phyloP scores from a whole-genome alignment of 345 rosid genomes.

The Psidium guajava region DNA sequence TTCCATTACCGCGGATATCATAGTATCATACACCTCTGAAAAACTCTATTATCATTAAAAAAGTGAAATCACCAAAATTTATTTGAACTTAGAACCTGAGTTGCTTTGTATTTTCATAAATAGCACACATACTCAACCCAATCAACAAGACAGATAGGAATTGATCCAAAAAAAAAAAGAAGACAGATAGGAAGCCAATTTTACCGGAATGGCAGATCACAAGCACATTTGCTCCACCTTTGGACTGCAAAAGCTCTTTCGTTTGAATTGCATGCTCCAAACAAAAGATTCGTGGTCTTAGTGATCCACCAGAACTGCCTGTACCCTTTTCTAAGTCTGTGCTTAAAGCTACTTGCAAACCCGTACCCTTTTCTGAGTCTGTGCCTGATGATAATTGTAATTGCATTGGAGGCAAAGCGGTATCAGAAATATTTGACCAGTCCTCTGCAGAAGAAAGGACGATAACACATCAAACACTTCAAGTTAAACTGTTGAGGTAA shows the following conservation, averaged over 20 bases:
- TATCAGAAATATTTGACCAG: neutral
- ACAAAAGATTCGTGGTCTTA: constrained; percentile 91
- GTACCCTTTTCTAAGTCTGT: constrained; percentile 21
- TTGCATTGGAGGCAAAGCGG: constrained; percentile 17
- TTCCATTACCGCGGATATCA: neutral
- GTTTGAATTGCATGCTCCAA: constrained; percentile 83
- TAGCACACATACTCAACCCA: neutral
- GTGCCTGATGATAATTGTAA: constrained; percentile 9
- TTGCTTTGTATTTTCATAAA: neutral
- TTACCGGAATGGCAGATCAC: constrained; percentile 96
- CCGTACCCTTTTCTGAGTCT: constrained; percentile 25
- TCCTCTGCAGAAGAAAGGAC: neutral
- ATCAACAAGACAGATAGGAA: neutral
- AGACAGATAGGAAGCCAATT: neutral
- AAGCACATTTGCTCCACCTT: constrained; percentile 78
- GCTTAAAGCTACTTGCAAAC: constrained; percentile 8
- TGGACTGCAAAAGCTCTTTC: constrained; percentile 52
- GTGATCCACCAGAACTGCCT: constrained; percentile 37
- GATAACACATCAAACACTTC: neutral
- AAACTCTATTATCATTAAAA: neutral
- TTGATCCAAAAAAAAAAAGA: too few relatives aligned
- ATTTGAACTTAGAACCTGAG: neutral
- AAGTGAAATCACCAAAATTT: neutral
- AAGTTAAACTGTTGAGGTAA: neutral
- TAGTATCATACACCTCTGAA: neutral